A percentile compares a stretch with the other conserved stretches of the same genome.
Evolutionary conservation across 352 stramenopile genomes (phyloP).

Genomic region (Phytophthora podocarpi): DNA sequence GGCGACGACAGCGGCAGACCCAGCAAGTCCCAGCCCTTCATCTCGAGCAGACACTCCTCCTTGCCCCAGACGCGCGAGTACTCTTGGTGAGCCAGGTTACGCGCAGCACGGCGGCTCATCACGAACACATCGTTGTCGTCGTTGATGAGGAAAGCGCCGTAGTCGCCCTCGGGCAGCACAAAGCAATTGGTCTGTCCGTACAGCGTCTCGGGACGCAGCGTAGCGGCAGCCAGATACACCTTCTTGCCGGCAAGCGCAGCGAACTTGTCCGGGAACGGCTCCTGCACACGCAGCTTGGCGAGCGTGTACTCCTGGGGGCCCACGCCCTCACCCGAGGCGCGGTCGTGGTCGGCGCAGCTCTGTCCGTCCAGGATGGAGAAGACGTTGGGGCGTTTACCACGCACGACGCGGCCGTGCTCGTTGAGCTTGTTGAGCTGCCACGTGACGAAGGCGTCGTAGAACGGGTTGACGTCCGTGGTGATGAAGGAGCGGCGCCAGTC

Average conservation of each 20-base stretch:
- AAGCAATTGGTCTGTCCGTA: constrained; percentile 99
- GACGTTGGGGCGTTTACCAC: constrained; percentile 98
- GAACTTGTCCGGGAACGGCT: constrained; percentile 83
- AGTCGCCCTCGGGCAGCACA: constrained; percentile 98
- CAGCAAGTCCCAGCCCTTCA: constrained; percentile 97
- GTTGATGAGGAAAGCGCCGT: constrained; percentile 97
- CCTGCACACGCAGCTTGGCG: constrained; percentile 96
- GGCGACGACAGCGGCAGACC: constrained; percentile 95
- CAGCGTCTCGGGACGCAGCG: constrained; percentile 99
- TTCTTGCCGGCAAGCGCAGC: constrained; percentile 82
- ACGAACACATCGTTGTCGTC: constrained; percentile 95
- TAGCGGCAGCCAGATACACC: constrained; percentile 98
- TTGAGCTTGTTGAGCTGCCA: constrained; percentile 99
- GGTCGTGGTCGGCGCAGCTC: constrained; percentile 99
- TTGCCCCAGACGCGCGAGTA: constrained; percentile 89
- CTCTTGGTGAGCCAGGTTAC: constrained; percentile 96
- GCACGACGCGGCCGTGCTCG: constrained; percentile 84
- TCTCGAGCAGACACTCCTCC: constrained; percentile 86
- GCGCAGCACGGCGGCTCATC: constrained; percentile 93
- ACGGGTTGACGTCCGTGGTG: constrained; percentile 99
- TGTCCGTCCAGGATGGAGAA: constrained; percentile 99
- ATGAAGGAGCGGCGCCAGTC: constrained; percentile 99
- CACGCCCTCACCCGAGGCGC: constrained; percentile 98
- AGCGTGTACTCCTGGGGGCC: constrained; percentile 99
- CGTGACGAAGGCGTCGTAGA: constrained; percentile 99